Base-by-base conservation (phyloP, 495 filamentous ascomycete species). In the Talaromyces adpressus region DNA sequence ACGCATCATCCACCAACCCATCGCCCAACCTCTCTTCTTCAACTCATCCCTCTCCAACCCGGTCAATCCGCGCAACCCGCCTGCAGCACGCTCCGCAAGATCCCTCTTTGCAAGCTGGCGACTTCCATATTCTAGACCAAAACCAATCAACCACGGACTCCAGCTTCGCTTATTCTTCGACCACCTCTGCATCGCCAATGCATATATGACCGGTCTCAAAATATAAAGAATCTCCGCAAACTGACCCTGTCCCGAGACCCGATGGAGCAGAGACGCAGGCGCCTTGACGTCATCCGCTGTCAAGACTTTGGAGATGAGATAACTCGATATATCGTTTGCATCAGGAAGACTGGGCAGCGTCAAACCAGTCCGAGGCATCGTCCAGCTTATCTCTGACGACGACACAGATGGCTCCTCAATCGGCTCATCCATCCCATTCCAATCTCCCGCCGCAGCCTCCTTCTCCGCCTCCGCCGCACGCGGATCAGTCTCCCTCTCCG, bases 261-360 rank as follows among this genome's bases (percentile, higher is more conserved):
- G 72, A 67, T 94, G 93, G 34, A 98, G 80, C 53, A 98, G 84
- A 18, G 89, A 84, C 22, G 85, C 87, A 0, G 95, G 88, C 4
- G 92, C 87, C 72, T 96, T 97, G 78, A 98, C 92, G 72, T 98
- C 94, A 75, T 98, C 95, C 18, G 95, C 90, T 1, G 91, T 96
- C 27, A 98, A 80, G 18, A 97, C 94, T 59, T 93, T 92, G n/a
- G 86, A 87, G 52, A 95, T 88, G 20, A 98, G 83, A 72, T 94
- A 97, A 39, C 83, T 86, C 27, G 89, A 89, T 27, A 96, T 89
- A 69, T 94, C 91, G 27, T 84, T 81, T 8, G 88, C 84, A 58
- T 86, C 85, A 1, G 94, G 94, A 23, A 98, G 80, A 41, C 81
- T 85, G 0, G 95, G 93, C 34, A 98, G 83, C 7, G 84, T 87